phyloP scores from a whole-genome alignment of 1,284 basidiomycete genomes.

The Leccinum subrobustum region DNA sequence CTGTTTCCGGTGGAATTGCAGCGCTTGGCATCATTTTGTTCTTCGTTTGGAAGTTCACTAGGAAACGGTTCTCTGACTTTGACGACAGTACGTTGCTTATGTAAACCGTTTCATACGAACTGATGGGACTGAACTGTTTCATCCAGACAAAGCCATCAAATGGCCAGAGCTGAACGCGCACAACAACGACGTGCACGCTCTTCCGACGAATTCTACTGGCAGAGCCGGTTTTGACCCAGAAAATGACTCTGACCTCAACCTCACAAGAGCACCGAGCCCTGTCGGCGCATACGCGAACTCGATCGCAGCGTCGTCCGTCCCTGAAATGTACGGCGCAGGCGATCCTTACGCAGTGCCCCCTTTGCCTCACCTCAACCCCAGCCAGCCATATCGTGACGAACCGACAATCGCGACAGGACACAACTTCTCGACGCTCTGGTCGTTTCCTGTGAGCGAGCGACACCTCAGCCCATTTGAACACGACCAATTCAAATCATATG shows the following conservation, averaged over 20 bases:
- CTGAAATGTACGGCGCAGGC: conserved; percentile 41
- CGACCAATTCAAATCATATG: too few species aligned
- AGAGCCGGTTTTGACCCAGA: conserved; percentile 58
- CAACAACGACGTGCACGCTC: conserved; percentile 51
- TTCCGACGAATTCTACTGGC: conserved; percentile 64
- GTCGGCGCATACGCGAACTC: conserved; percentile 44
- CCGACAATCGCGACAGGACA: conserved; percentile 33
- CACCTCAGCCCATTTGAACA: too few species aligned
- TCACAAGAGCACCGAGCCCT: conserved; percentile 49
- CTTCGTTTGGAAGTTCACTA: conserved; percentile 79
- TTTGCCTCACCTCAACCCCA: conserved; percentile 79
- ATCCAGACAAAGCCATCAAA: conserved; percentile 75
- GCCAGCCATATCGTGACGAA: conserved; percentile 72
- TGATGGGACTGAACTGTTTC: conserved; percentile 8
- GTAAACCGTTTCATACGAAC: conserved; percentile 13
- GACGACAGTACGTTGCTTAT: conserved; percentile 63
- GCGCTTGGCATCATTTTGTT: conserved; percentile 40
- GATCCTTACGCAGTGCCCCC: conserved; percentile 82
- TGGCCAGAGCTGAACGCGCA: conserved; percentile 82
- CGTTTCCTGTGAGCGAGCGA: too few species aligned
- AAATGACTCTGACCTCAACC: conserved; percentile 56
- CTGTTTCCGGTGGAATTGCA: too few species aligned
- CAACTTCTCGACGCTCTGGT: too few species aligned
- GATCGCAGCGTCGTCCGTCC: conserved; percentile 49
- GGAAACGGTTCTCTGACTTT: conserved; percentile 70